Evolutionary conservation across 257 asterid genomes (phyloP).

Genomic region (Gynochthodes officinalis): DNA sequence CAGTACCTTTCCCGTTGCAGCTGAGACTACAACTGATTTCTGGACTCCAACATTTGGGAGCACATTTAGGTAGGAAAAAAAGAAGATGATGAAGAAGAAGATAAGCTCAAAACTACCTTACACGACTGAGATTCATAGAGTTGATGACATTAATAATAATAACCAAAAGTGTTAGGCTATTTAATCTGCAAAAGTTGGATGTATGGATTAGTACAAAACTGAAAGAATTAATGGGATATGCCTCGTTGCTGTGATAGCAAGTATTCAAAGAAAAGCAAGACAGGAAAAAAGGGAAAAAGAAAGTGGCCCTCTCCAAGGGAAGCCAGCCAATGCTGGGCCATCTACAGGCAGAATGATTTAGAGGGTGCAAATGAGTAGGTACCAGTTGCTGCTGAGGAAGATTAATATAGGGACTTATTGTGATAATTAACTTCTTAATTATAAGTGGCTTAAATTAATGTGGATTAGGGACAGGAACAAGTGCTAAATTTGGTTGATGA

Average conservation of each 20-base stretch:
- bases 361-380: conserved; percentile 37
- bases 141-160: not conserved
- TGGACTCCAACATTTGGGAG: conserved; percentile 72
- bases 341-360: conserved; percentile 33
- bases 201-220: not conserved
- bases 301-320: conserved; percentile 38
- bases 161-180: conserved; percentile 1
- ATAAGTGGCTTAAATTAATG: conserved; percentile 13
- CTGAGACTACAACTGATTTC: conserved; percentile 58
- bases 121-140: not conserved
- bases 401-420: conserved; percentile 23
- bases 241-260: conserved; percentile 6
- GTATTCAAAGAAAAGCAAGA: conserved; percentile 26
- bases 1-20: conserved; percentile 70
- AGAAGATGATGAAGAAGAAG: too few relatives aligned
- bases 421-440: conserved; percentile 24
- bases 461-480: conserved; percentile 65
- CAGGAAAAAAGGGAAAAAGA: conserved; percentile 20
- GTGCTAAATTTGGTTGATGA: conserved; percentile 68
- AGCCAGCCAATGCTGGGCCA: conserved; percentile 63
- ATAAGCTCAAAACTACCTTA: not conserved
- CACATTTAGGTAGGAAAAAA: conserved; percentile 43
- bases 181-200: conserved; percentile 19
- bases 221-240: not conserved
- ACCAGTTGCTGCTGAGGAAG: conserved; percentile 4